Conservation (phyloP, 1,284 basidiomycete genomes). For the Ganoderma multipileum region DNA sequence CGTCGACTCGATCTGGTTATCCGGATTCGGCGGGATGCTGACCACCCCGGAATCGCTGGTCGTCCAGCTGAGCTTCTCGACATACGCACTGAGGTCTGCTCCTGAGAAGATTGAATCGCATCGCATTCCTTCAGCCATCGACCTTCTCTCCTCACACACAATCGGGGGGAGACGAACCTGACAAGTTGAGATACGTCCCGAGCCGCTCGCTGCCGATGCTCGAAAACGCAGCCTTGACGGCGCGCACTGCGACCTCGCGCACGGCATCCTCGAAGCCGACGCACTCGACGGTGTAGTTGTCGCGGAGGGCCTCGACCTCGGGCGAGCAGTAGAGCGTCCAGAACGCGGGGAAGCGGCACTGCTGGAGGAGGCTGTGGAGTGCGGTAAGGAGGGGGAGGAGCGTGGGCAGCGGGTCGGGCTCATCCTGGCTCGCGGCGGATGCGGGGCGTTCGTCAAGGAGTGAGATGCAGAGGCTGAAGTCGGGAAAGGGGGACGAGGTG, state of each 20-base stretch:
- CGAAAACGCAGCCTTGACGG: conserved; percentile 82
- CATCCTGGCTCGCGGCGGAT: conserved; percentile 62
- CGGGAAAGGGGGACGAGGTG: conserved; percentile 82
- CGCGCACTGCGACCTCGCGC: conserved; percentile 76
- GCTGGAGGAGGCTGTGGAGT: conserved; percentile 81
- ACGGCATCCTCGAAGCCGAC: conserved; percentile 84
- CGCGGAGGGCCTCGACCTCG: conserved; percentile 72
- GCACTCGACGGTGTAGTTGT: conserved; percentile 86
- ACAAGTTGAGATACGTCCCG: conserved; percentile 76
- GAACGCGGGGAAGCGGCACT: conserved; percentile 92
- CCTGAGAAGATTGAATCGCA: conserved; percentile 46
- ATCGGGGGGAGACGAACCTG: conserved; percentile 49
- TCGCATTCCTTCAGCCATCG: conserved; percentile 13
- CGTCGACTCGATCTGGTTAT: conserved; percentile 95
- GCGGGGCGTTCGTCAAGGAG: conserved; percentile 80
- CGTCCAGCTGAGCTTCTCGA: conserved; percentile 79
- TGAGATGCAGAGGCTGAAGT: conserved; percentile 93
- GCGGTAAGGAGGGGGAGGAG: conserved; percentile 80
- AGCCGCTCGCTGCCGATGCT: conserved; percentile 75
- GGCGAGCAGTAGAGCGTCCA: conserved; percentile 80
- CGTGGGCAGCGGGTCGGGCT: conserved; percentile 78
- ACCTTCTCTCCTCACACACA: conserved; percentile 12
- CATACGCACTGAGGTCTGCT: conserved; percentile 68
- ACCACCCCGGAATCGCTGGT: conserved; percentile 70
- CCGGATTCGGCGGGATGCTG: conserved; percentile 84